Conservation (phyloP, 75 land plant genomes). For the Sequoiadendron giganteum region DNA sequence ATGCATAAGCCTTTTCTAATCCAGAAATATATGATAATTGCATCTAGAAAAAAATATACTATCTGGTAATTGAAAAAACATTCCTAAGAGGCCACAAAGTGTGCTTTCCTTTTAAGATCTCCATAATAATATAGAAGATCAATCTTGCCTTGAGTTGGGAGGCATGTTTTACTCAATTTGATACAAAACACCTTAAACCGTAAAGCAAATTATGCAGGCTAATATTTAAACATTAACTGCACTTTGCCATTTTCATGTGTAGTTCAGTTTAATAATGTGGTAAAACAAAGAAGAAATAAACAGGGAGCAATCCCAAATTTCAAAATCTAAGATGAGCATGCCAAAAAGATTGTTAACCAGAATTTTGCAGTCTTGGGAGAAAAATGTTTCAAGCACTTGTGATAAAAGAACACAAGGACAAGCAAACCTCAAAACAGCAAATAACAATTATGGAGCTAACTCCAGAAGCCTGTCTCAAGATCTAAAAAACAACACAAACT, state of each 20-base stretch:
- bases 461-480: not conserved
- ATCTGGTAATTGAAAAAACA: no score
- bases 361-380: not conserved
- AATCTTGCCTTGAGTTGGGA: no score
- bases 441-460: not conserved
- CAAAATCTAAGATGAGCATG: not conserved
- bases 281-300: no score
- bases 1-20: no score
- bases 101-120: no score
- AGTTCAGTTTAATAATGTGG: no score
- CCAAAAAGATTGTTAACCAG: not conserved
- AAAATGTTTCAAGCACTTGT: not conserved
- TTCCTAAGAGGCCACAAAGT: no score
- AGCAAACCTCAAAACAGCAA: not conserved
- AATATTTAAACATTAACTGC: not conserved
- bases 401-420: not conserved
- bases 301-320: not conserved
- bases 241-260: not conserved
- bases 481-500: not conserved
- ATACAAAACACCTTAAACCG: not conserved
- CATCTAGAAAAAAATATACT: not conserved
- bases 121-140: no score
- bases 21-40: not conserved
- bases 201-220: not conserved
- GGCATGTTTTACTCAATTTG: not conserved